A percentile compares a stretch with the other conserved stretches of the same genome.
Conservation (phyloP, 306 rosid genomes). For the Ochetophila trinervis region DNA sequence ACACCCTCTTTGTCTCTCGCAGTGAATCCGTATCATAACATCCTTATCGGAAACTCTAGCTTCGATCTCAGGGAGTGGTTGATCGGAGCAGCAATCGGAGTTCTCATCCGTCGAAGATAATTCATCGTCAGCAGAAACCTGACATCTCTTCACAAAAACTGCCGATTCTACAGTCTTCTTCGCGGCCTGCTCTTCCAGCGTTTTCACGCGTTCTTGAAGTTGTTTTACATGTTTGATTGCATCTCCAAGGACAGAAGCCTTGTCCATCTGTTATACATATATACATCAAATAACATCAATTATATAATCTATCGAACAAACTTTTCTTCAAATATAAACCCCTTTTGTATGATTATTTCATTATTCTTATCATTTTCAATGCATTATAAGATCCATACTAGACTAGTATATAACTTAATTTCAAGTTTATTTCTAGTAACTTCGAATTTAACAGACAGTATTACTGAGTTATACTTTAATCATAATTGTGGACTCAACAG, state of each 20-base stretch:
- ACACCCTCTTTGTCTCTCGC: slow-evolving; percentile 46
- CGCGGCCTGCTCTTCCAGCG: slow-evolving; percentile 49
- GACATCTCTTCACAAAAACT: slow-evolving; percentile 43
- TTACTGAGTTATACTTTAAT: too few species aligned
- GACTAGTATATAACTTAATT: too few species aligned
- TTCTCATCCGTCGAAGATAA: slow-evolving; percentile 35
- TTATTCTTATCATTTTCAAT: too few species aligned
- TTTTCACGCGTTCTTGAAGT: slow-evolving; percentile 50
- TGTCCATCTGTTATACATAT: slow-evolving; percentile 58
- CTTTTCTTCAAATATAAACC: too few species aligned
- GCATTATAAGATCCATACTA: too few species aligned
- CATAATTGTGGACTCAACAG: too few species aligned
- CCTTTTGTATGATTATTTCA: too few species aligned
- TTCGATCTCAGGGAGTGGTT: slow-evolving; percentile 60
- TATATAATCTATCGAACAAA: too few species aligned
- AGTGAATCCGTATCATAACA: slow-evolving; percentile 57
- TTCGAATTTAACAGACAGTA: too few species aligned
- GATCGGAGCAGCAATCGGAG: slow-evolving; percentile 21
- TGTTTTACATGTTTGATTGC: slow-evolving; percentile 61
- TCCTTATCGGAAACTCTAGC: slow-evolving; percentile 61
- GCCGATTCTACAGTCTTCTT: slow-evolving; percentile 45
- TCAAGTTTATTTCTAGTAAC: too few species aligned
- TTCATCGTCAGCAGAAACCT: slow-evolving; percentile 32
- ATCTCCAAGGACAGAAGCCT: slow-evolving; percentile 83
- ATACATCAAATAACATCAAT: not conserved